Base-by-base conservation (phyloP, 2,329 filamentous ascomycete species). In the Fusarium dlaminii region DNA sequence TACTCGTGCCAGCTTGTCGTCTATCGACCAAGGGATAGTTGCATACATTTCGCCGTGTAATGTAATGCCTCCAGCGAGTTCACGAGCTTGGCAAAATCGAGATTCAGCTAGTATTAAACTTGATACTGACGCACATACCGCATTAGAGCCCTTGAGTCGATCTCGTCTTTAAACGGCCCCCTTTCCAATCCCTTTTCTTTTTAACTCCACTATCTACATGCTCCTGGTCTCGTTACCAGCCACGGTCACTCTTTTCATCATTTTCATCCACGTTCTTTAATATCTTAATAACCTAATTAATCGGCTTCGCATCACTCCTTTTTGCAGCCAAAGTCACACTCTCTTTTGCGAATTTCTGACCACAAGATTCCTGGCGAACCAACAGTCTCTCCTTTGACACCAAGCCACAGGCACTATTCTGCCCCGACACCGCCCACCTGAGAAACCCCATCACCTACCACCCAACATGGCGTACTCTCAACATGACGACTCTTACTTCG, bases 211-310 rank as follows among this genome's bases (percentile, higher is more conserved):
- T 79, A 78, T 75, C 67, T 74, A 63, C 84, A 85, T 85, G 83
- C 83, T 83, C 80, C 81, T 82, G 83, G 84, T 84, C 82, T 82
- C 81, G 76, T 81, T 82, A 67, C 83, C 84, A 84, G 85, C 86
- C 87, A 86, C 83, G 80, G 86, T 88, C 88, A 88, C 86, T 90
- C 87, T 83, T 90, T 90, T 85, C 78, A 76, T 85, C 78, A 76
- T 81, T 82, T 79, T 77, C 82, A 78, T 86, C 86, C 85, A 89
- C 88, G 81, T 84, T 89, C 88, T 77, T 89, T 89, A 89, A 89
- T 89, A 86, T 79, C 80, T 80, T 89, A 89, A 89, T 87, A 84
- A 80, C 83, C 80, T 85, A 81, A 84, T 83, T 80, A 80, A 81
- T 82, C 80, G 82, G 82, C 80, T 82, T 83, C 49, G 81, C 79